Conservation (phyloP, 2,329 filamentous ascomycete genomes). For the Dactylellina sp. region DNA sequence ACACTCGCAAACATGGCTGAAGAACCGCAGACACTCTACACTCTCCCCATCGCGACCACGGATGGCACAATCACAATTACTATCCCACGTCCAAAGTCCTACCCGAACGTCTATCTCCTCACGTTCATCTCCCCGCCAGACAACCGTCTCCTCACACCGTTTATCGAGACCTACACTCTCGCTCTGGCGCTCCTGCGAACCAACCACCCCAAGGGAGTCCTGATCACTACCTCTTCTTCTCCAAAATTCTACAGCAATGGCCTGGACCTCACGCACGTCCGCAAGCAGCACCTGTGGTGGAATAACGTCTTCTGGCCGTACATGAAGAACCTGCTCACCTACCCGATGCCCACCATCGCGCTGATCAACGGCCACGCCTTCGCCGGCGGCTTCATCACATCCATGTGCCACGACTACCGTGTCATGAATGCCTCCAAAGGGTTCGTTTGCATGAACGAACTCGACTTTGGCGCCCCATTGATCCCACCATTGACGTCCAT, state of each 20-base stretch:
- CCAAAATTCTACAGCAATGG: constrained; percentile 86
- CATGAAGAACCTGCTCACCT: constrained; percentile 69
- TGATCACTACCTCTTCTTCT: constrained; percentile 80
- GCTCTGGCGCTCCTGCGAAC: constrained; percentile 81
- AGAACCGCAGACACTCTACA: constrained; percentile 63
- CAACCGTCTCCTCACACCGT: constrained; percentile 78
- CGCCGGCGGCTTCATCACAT: constrained; percentile 82
- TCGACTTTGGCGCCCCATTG: constrained; percentile 82
- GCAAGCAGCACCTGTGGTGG: constrained; percentile 72
- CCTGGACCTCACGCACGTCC: constrained; percentile 78
- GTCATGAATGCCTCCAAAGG: constrained; percentile 77
- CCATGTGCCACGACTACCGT: constrained; percentile 86
- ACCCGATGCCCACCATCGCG: constrained; percentile 85
- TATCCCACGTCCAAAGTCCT: constrained; percentile 66
- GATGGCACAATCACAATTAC: constrained; percentile 74
- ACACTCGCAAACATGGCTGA: constrained; percentile 70
- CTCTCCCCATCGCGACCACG: constrained; percentile 58
- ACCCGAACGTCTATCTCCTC: constrained; percentile 74
- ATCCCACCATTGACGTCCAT: constrained; percentile 78
- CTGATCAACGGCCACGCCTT: constrained; percentile 84
- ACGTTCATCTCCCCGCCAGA: constrained; percentile 78
- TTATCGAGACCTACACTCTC: constrained; percentile 75
- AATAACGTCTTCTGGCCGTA: constrained; percentile 71
- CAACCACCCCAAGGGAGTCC: constrained; percentile 75
- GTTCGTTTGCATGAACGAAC: constrained; percentile 83